Base-by-base conservation (phyloP, 2,329 filamentous ascomycete species). In the Nemania diffusa region DNA sequence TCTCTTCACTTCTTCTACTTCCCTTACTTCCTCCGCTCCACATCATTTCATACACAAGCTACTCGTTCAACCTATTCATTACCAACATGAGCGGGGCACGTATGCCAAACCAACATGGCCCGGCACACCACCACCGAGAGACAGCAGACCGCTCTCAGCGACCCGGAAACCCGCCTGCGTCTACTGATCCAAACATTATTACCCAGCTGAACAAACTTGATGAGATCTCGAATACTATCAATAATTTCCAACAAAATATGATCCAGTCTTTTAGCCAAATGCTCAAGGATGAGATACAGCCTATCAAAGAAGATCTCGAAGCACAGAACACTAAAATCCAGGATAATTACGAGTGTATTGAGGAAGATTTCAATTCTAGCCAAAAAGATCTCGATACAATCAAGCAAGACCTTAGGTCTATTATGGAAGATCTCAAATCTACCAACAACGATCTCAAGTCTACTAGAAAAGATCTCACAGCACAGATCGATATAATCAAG, bases 1-100 rank as follows among this genome's bases (percentile, higher is more conserved):
- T n/a, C n/a, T n/a, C n/a, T n/a, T n/a, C n/a, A n/a, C 22, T 51
- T 34, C 32, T 8, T 51, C 24, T 24, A 51, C 46, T n/a, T 51
- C 46, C 22, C 27, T 6, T 24, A 51, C 44, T 48, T 46, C 42
- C 22, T 27, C 46, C 15, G 27, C 46, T 27, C 15, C 46, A 27
- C 46, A 51, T 51, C 46, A 27, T 51, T 27, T 51, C 46, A 51
- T 51, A 51, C 22, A 27, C 46, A 51, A 51, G 24, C 27, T 51
- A 51, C 46, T 51, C 24, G 32, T 34, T 34, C 32, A 34, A 34
- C 13, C 32, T 34, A 7, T 8, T 34, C 32, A 34, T 3, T 7
- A 34, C 32, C 32, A 34, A 34, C 32, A 51, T 51, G 46, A 51
- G 11, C 22, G 8, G 24, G 24, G 24, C 46, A 51, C 22, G 22